Evolutionary conservation across 1,284 basidiomycete genomes (phyloP).

Genomic region (Cryptococcus sp.): DNA sequence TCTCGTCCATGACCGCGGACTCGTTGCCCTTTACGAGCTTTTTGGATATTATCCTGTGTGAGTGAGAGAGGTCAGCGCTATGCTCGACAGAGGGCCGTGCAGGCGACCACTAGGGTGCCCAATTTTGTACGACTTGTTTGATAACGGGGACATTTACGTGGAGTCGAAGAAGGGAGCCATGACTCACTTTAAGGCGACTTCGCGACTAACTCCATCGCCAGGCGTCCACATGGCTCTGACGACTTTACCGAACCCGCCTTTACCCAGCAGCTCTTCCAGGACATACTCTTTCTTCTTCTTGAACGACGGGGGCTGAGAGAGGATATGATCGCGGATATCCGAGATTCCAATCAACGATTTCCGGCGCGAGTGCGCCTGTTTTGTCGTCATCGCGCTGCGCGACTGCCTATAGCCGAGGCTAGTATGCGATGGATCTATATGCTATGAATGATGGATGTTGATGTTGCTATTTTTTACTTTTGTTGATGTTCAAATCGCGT

Average conservation of each 20-base stretch:
- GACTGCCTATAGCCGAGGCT: too few species aligned
- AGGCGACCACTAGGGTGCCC: background rate
- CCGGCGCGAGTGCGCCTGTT: background rate
- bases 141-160: background rate
- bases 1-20: conserved; percentile 80
- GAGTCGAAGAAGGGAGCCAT: background rate
- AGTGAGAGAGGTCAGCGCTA: background rate
- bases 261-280: conserved; percentile 60
- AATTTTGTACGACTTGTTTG: background rate
- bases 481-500: too few species aligned
- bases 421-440: too few species aligned
- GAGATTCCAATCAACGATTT: conserved; percentile 20
- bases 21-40: conserved; percentile 89
- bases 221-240: conserved; percentile 63
- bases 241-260: conserved; percentile 84
- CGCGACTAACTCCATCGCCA: conserved; percentile 57
- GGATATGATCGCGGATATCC: conserved; percentile 54
- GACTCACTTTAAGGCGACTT: conserved; percentile 67
- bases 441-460: too few species aligned
- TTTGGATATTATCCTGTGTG: conserved; percentile 76
- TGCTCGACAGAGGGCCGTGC: background rate
- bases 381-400: too few species aligned
- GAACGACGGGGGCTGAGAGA: conserved; percentile 80
- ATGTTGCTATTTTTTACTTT: too few species aligned
- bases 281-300: conserved; percentile 70